A percentile compares a stretch with the other conserved stretches of the same genome.
phyloP scores from a whole-genome alignment of 2,329 filamentous ascomycete species.

The Penicillium sp. region DNA sequence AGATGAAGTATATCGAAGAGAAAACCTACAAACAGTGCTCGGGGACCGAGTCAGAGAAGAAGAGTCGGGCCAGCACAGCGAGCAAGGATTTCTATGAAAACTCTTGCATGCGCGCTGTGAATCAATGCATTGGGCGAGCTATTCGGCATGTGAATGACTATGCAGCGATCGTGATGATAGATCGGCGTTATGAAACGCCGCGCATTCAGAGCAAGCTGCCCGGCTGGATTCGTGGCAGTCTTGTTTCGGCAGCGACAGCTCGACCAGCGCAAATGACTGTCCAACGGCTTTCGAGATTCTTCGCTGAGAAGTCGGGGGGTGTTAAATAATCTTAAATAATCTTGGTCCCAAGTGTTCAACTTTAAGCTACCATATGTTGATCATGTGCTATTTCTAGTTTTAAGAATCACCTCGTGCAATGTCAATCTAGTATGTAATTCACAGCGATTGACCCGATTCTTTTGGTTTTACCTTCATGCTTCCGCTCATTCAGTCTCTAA shows the following conservation, averaged over 20 bases:
- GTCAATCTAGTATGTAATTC: too few relatives aligned
- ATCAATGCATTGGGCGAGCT: conserved; percentile 91
- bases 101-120: conserved; percentile 93
- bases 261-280: conserved; percentile 32
- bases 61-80: conserved; percentile 49
- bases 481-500: too few relatives aligned
- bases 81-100: conserved; percentile 89
- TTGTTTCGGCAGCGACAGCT: conserved; percentile 44
- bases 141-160: conserved; percentile 89
- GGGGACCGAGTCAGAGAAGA: conserved; percentile 34
- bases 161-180: conserved; percentile 84
- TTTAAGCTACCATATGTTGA: too few relatives aligned
- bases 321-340: too few relatives aligned
- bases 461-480: too few relatives aligned
- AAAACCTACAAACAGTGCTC: conserved; percentile 47
- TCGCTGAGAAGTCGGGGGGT: conserved; percentile 23
- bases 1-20: conserved; percentile 81
- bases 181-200: conserved; percentile 74
- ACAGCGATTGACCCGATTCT: too few relatives aligned
- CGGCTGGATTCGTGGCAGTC: conserved; percentile 79
- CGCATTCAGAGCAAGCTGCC: conserved; percentile 81
- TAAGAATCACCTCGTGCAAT: too few relatives aligned
- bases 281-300: conserved; percentile 39
- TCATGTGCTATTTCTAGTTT: too few relatives aligned
- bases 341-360: too few relatives aligned